A percentile compares a stretch with the other conserved stretches of the same genome.
These are phyloP conservation scores for Talaromyces pinophilus DNA, from an alignment of 2,329 filamentous ascomycete species.

Conservation along the genomic window DNA sequence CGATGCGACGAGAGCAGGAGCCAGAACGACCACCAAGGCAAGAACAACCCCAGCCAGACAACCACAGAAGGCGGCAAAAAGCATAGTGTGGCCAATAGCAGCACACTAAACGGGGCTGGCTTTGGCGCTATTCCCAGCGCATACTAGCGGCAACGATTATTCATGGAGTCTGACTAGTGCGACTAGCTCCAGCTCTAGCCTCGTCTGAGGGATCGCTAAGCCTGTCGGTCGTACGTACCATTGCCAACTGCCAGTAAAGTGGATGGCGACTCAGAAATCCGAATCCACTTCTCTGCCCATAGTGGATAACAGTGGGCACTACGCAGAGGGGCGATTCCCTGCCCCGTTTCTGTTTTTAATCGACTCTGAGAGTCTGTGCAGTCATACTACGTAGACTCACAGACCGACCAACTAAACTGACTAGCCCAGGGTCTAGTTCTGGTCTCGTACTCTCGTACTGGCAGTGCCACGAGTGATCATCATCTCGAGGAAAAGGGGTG, in stretches of 20 bases:
- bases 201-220: neutral
- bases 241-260: neutral
- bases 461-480: constrained; percentile 18
- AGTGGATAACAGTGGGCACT: neutral
- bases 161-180: neutral
- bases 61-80: constrained; percentile 11
- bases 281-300: neutral
- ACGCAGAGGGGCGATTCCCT: constrained; percentile 5
- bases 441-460: neutral
- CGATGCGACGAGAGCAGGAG: constrained; percentile 18
- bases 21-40: constrained; percentile 5
- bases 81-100: neutral
- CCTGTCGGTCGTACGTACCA: neutral
- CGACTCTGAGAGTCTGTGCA: constrained; percentile 7
- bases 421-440: constrained; percentile 15
- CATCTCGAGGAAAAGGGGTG: constrained; percentile 5
- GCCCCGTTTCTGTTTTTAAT: constrained; percentile 12
- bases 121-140: neutral
- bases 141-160: neutral
- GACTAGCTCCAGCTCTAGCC: constrained; percentile 8
- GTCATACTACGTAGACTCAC: neutral
- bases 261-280: neutral
- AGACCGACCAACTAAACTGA: constrained; percentile 3
- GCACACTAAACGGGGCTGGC: neutral
- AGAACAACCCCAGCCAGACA: constrained; percentile 13